Evolutionary conservation across 495 filamentous ascomycete species (phyloP), one percentile per base, ranked within the genome.

Genomic region (Opeltia flavorubescens): DNA sequence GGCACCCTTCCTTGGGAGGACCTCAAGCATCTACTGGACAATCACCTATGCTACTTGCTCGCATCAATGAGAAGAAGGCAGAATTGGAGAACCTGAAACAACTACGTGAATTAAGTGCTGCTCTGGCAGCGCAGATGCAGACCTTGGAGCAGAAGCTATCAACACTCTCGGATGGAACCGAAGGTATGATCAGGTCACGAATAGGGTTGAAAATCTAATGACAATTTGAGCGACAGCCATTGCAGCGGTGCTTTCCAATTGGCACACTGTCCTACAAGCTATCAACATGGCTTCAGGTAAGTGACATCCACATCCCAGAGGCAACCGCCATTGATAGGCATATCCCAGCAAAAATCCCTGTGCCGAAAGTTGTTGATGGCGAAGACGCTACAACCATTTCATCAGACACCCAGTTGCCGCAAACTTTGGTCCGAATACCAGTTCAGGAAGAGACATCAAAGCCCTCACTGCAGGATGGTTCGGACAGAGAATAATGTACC

Each of bases 281-380:
- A 95, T 98, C 55, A 84, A 83, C 58, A 93, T 98, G 80, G 89
- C 93, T 48, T 94, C 87, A 44, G 77, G 91, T 98, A 78, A 60
- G 83, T 63, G 51, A 55, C 36, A 17, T 34, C 4, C 30, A 28
- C 15, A 24, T 9, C 21, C 26, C 26, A 17, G 21, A 11, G 11
- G 5, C 7, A 26, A 33, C 9, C 5, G 3, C 20, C 6, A 27
- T n/a, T 34, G 24, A 43, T 39, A 11, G 3, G 3, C 25, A 34
- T 44, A n/a, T 15, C 11, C 13, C 28, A 78, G 77, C 68, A 47
- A 78, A 75, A 71, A 68, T 79, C 35, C 71, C 74, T 25, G 73
- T 69, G 58, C 72, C 76, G n/a, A 75, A 77, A 63, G 64, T 69
- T 26, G 52, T 52, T 12, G 58, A 58, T 17, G 55, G 59, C 20